Percentiles rank a stretch among this genome's conserved stretches.
Evolutionary conservation across 75 land plant genomes (phyloP).

Genomic region (Cryptomeria japonica): DNA sequence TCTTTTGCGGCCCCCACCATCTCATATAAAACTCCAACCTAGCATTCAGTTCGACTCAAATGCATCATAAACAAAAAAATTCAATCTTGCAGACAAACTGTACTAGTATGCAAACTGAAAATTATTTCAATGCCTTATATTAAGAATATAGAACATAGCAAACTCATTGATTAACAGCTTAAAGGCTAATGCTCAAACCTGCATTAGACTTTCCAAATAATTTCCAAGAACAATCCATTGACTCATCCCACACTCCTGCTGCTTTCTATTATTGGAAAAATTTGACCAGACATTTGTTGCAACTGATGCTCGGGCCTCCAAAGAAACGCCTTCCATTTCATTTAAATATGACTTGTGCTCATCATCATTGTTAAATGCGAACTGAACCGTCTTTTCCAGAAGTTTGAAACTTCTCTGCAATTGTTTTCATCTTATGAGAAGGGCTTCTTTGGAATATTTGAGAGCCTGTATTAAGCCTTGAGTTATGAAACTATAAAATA

Average conservation of each 20-base stretch:
- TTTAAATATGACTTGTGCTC: neutral
- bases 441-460: slow-evolving; percentile 50
- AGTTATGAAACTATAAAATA: neutral
- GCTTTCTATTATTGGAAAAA: slow-evolving; percentile 12
- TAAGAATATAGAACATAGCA: neutral
- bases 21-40: slow-evolving; percentile 76
- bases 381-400: slow-evolving; percentile 15
- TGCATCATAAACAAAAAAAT: neutral
- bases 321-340: slow-evolving; percentile 9
- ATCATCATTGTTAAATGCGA: slow-evolving; percentile 8
- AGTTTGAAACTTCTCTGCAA: slow-evolving; percentile 30
- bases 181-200: slow-evolving; percentile 41
- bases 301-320: slow-evolving; percentile 26
- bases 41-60: neutral
- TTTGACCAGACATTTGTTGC: slow-evolving; percentile 51
- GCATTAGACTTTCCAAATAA: slow-evolving; percentile 83
- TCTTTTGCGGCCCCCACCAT: slow-evolving; percentile 65
- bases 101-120: neutral
- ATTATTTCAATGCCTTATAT: neutral
- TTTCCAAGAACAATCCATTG: slow-evolving; percentile 78
- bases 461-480: slow-evolving; percentile 36
- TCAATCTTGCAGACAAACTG: neutral
- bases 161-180: neutral
- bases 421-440: slow-evolving; percentile 27
- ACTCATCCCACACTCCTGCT: slow-evolving; percentile 41